These are phyloP conservation scores for Gaeumannomyces sp. DNA, from an alignment of 2,329 filamentous ascomycete species.

Conservation along the genomic window DNA sequence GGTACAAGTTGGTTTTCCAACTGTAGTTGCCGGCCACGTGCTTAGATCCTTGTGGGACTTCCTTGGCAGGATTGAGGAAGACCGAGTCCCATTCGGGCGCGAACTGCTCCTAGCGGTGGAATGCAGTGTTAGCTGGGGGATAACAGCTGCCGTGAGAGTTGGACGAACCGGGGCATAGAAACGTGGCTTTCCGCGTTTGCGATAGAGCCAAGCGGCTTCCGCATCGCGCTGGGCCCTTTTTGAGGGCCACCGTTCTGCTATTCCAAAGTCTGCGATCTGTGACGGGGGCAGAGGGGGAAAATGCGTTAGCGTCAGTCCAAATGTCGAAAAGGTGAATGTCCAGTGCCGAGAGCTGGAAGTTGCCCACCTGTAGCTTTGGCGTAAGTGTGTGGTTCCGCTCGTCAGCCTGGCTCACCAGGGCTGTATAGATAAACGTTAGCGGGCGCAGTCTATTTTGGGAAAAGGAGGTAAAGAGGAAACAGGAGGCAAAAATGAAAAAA, in stretches of 20 bases:
- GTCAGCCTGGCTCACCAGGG: background rate
- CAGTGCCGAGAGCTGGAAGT: background rate
- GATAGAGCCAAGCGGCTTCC: background rate
- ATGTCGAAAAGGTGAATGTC: no score
- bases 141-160: no score
- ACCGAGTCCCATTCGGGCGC: background rate
- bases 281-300: background rate
- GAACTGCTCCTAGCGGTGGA: background rate
- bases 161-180: background rate
- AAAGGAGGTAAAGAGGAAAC: no score
- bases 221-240: background rate
- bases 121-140: background rate
- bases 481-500: no score
- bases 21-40: background rate
- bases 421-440: background rate
- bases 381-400: background rate
- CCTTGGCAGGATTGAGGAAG: background rate
- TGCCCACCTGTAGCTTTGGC: background rate
- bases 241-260: background rate
- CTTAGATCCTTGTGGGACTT: background rate
- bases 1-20: background rate
- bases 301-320: background rate
- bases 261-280: background rate
- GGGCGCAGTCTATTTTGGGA: accelerated
- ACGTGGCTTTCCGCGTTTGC: background rate